phyloP scores from a whole-genome alignment of 2,329 filamentous ascomycete species.

The Metarhizium humberi region DNA sequence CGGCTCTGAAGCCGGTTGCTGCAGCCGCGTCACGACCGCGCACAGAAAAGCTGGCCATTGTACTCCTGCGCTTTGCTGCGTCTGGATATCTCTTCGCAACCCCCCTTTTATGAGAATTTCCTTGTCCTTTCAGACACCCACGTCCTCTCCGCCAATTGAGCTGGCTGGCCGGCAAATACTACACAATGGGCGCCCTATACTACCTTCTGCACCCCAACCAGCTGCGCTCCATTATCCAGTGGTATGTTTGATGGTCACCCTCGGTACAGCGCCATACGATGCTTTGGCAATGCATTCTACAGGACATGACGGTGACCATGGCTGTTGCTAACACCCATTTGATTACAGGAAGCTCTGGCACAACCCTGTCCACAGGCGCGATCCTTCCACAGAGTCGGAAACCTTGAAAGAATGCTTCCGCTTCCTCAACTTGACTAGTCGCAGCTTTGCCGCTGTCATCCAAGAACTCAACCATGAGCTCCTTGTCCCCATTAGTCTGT shows the following conservation, averaged over 20 bases:
- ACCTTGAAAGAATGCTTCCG: conserved; percentile 77
- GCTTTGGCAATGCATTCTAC: too few relatives aligned
- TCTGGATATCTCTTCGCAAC: neutral
- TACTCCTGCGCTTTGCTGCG: neutral
- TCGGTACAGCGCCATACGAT: neutral
- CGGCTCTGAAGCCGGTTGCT: neutral
- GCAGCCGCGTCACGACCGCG: neutral
- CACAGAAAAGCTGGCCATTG: neutral
- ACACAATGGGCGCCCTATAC: conserved; percentile 57
- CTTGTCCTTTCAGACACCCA: neutral
- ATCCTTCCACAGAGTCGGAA: conserved; percentile 63
- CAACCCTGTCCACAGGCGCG: conserved; percentile 79
- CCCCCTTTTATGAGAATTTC: neutral
- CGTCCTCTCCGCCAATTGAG: neutral
- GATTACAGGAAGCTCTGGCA: conserved; percentile 83
- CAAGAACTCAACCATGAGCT: conserved; percentile 93
- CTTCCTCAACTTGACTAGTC: conserved; percentile 78
- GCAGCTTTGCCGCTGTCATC: conserved; percentile 89
- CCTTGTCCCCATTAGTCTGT: conserved; percentile 77
- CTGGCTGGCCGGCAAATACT: conserved; percentile 6
- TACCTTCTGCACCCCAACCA: conserved; percentile 67
- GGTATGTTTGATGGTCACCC: conserved; percentile 41
- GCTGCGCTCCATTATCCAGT: conserved; percentile 79
- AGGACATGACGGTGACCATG: neutral
- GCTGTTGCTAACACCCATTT: conserved; percentile 9